Base-by-base conservation (phyloP, 176 grass and related monocot species). In the Oryza officinalis region DNA sequence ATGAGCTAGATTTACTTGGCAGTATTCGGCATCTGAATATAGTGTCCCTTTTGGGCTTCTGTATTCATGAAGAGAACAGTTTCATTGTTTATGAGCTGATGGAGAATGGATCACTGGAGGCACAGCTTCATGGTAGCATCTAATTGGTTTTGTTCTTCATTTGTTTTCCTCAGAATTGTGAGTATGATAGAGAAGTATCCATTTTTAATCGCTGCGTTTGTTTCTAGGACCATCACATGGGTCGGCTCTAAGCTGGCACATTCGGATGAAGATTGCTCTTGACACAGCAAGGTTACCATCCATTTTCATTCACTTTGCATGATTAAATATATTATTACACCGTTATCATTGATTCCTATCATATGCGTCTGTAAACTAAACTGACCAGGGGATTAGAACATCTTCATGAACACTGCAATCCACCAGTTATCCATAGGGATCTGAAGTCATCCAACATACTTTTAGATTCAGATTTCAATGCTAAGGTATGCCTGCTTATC, bases 181-280 rank as follows among this genome's bases (percentile, higher is more conserved):
- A 54, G 11, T 27, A 77, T 26, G 61, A 71, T 45, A 66, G 40
- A 33, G 32, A 82, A 78, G 57, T 54, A 37, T 79, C 10, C 17
- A 23, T 85, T 83, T 37, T 68, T 65, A 43, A 74, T 84, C 57
- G 31, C 12, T 17, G 1, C 75, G 69, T 31, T 49, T 81, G 38
- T 84, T 63, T 87, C 43, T 80, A 99, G 96, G 96, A 13, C 78
- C 93, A 83, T 92, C 91, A 77, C 89, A 92, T 89, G 96, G 93
- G 26, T 94, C 96, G 71, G 84, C 90, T 86, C 83, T 98, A 75
- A 91, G 80, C 33, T 99, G 97, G 97, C 78, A 96, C 59, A 84
- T 96, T 71, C 87, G 97, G 64, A 96, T 99, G 91, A 99, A 99
- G 92, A 96, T 99, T 59, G 97, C 97, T 32, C 91, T 99, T 32